Base-by-base conservation (phyloP, 768 basidiomycete species). In the Rhodotorula taiwanensis region DNA sequence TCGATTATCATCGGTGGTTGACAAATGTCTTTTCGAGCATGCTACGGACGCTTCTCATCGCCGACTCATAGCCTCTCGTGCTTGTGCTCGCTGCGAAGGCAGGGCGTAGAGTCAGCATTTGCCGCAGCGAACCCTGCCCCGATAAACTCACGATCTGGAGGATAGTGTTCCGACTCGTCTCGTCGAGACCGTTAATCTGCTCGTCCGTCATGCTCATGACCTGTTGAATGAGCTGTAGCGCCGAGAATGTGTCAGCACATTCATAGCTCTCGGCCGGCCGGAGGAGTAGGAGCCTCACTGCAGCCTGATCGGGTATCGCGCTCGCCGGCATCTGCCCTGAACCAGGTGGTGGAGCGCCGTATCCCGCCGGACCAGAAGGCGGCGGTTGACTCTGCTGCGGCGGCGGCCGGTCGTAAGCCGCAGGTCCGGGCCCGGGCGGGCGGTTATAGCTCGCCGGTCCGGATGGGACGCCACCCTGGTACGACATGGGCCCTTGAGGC, bases 161-260 rank as follows among this genome's bases (percentile, higher is more conserved):
- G 33, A 97, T 89, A 16, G 89, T 86, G 1, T 82, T 81, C 39
- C 86, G 81, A 71, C 94, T 90, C 3, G 81, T 79, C 8, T 87
- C 85, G 33, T 89, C 87, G 52, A 95, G 77, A 13, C 82, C 82
- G 51, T 84, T 84, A 66, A 97, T 87, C 75, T 94, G 90, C 49
- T 88, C 89, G 50, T 80, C 84, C 2, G 86, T 86, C 73, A 97
- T 75, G 64, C 80, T 82, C 36, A 97, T 77, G 1, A 97, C 91
- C 77, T 92, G 90, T 76, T 89, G 81, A 56, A 95, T 74, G 84
- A 94, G 87, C 51, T 52, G 51, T 27, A 9, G 2, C 5, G 11
- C n/a, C n/a, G n/a, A n/a, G n/a, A n/a, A n/a, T n/a, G n/a, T n/a
- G n/a, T n/a, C n/a, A n/a, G n/a, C n/a, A n/a, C n/a, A n/a, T n/a